A percentile compares a stretch with the other conserved stretches of the same genome.
These are phyloP conservation scores for Priceomyces castillae DNA, from an alignment of 805 yeast species.

Conservation along the genomic window DNA sequence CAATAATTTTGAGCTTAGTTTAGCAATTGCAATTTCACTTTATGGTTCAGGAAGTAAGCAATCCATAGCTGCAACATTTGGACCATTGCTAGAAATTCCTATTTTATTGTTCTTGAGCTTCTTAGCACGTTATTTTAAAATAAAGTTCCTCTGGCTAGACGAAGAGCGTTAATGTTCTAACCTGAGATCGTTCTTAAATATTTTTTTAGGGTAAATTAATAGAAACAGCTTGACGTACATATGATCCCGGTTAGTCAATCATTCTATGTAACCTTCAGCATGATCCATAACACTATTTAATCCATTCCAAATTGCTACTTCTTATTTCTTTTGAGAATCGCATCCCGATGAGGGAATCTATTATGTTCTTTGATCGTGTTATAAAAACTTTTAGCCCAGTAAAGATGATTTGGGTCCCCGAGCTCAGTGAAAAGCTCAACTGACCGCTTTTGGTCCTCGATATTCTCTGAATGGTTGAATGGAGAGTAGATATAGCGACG, in stretches of 20 bases:
- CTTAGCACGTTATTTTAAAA: slow-evolving; percentile 33
- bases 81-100: slow-evolving; percentile 60
- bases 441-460: slow-evolving; percentile 4
- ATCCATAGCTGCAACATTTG: slow-evolving; percentile 59
- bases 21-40: slow-evolving; percentile 51
- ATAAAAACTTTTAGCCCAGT: slow-evolving; percentile 5
- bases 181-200: too few relatives aligned
- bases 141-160: slow-evolving; percentile 27
- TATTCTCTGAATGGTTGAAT: slow-evolving; percentile 5
- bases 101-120: slow-evolving; percentile 39
- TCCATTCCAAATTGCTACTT: too few relatives aligned
- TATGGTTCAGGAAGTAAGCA: slow-evolving; percentile 53
- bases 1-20: slow-evolving; percentile 55
- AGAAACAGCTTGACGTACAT: too few relatives aligned
- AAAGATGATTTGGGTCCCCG: slow-evolving; percentile 6
- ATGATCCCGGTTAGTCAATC: too few relatives aligned
- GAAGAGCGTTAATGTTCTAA: too few relatives aligned
- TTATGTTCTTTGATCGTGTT: slow-evolving; percentile 2
- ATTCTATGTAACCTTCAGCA: too few relatives aligned
- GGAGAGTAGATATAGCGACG: slow-evolving; percentile 4
- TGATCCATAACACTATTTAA: too few relatives aligned
- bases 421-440: slow-evolving; percentile 4
- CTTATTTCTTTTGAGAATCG: slow-evolving; percentile 8
- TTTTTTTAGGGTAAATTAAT: too few relatives aligned
- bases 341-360: slow-evolving; percentile 6